Evolutionary conservation across 495 filamentous ascomycete genomes (phyloP), one percentile per base, ranked within the genome.

Genomic region (Aspergillus nanangensis): DNA sequence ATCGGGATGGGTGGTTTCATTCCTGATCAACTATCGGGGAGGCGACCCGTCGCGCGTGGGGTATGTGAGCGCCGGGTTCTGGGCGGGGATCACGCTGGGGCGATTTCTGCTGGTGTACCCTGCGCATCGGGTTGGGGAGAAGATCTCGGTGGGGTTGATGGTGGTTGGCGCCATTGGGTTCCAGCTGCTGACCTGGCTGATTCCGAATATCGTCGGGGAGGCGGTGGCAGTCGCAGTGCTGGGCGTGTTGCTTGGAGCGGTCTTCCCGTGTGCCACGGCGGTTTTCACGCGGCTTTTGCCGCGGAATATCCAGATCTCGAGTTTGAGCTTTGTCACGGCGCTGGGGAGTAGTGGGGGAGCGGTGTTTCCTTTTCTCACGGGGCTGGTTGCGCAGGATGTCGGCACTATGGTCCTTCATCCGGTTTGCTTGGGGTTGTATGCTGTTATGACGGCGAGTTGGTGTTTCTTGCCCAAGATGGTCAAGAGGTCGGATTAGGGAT

Each of bases 41-140:
- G 86, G 85, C 9, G 66, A 82, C 46, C 84, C 84, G 3, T 65
- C 73, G 7, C 66, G 70, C 3, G 84, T 90, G 8, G 88, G 89
- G 13, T 91, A 90, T 58, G 87, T 92, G 3, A 90, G 86, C 17
- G 72, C 86, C 1, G 88, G 87, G 4, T 94, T 91, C 64, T 91
- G 88, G 88, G 86, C 62, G 8, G 87, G 87, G 35, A 86, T 94
- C 46, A 88, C 41, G 10, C n/a, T 35, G 10, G 45, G 45, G 15
- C 38, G 45, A 4, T 25, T 48, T 25, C 27, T 48, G 3, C 29
- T 48, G 5, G 5, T 14, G 5, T 15, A 36, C 15, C 33, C 33
- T 5, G 33, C 33, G 15, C 15, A 13, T 17, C 8, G 5, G 33
- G 8, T 36, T 5, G 33, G 33, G 11, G 33, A 36, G 33, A 36